These are phyloP conservation scores for Cercospora janseana DNA, from an alignment of 2,329 filamentous ascomycete genomes.

Conservation along the genomic window DNA sequence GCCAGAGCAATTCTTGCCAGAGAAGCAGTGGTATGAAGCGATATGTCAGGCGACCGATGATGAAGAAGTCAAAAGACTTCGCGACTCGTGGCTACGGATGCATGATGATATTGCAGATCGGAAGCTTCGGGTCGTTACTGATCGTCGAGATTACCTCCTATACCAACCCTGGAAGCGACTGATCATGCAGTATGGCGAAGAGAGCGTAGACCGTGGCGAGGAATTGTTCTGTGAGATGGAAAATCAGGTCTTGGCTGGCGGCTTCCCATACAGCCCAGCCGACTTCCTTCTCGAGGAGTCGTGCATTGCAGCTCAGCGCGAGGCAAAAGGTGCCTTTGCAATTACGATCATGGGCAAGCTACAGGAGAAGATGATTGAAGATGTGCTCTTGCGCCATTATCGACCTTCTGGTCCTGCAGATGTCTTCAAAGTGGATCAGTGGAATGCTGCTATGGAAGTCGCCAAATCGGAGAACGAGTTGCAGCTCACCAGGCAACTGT, in stretches of 20 bases:
- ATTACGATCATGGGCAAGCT: not conserved
- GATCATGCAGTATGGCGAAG: not conserved
- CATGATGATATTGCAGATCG: not conserved
- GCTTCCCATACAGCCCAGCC: not conserved
- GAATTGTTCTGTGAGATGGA: not conserved
- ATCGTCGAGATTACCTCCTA: not conserved
- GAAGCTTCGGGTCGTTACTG: not conserved
- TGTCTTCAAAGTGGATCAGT: too few relatives aligned
- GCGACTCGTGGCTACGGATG: not conserved
- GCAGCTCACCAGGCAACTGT: not conserved
- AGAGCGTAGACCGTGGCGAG: not conserved
- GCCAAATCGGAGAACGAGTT: not conserved
- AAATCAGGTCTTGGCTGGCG: not conserved
- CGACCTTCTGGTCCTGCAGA: too few relatives aligned
- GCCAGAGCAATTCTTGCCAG: constrained; percentile 30
- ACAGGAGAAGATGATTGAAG: too few relatives aligned
- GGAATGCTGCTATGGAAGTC: too few relatives aligned
- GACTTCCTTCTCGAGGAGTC: not conserved
- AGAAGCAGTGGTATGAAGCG: not conserved
- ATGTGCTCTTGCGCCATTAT: too few relatives aligned
- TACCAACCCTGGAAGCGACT: not conserved
- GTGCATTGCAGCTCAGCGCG: not conserved
- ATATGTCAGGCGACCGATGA: not conserved
- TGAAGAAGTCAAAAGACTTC: not conserved
- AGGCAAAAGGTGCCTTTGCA: too few relatives aligned